phyloP scores from a whole-genome alignment of 306 rosid species.

The Cicer cuneatum region DNA sequence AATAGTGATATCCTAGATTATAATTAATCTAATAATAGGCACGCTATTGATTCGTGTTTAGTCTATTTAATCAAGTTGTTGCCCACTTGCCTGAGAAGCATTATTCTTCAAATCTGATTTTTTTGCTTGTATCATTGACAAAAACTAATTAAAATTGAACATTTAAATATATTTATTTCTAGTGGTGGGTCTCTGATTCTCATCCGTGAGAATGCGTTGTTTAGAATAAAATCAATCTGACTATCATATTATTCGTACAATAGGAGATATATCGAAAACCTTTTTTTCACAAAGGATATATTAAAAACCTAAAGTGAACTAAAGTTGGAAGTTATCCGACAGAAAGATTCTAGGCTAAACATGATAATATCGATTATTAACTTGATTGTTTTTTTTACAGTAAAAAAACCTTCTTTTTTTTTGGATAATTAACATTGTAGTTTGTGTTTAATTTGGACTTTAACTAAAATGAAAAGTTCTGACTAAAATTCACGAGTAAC shows the following conservation, averaged over 20 bases:
- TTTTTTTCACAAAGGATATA: too few species aligned
- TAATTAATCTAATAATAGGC: slow-evolving; percentile 9
- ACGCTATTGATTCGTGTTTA: slow-evolving; percentile 27
- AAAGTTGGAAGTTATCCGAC: slow-evolving; percentile 20
- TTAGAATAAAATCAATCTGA: slow-evolving; percentile 54
- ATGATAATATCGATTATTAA: background rate
- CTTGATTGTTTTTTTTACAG: too few species aligned
- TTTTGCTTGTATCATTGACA: background rate
- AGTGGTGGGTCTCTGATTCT: slow-evolving; percentile 54
- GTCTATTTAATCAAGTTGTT: slow-evolving; percentile 23
- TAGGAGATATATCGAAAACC: slow-evolving; percentile 7
- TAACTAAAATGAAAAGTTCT: background rate
- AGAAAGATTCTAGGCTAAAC: slow-evolving; percentile 42
- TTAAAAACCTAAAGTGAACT: background rate
- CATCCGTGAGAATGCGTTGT: slow-evolving; percentile 47
- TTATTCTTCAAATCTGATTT: slow-evolving; percentile 27
- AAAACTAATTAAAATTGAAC: slow-evolving; percentile 21
- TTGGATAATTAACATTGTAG: too few species aligned
- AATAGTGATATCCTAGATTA: background rate
- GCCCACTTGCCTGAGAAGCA: slow-evolving; percentile 10
- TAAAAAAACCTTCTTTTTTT: too few species aligned
- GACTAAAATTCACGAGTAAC: background rate
- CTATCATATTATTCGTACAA: slow-evolving; percentile 3
- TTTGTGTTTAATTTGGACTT: too few species aligned
- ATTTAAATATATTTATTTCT: background rate